Percentiles rank a stretch among this genome's conserved stretches.
phyloP scores from a whole-genome alignment of 148 eudicot genomes.

The Oxyria digyna region DNA sequence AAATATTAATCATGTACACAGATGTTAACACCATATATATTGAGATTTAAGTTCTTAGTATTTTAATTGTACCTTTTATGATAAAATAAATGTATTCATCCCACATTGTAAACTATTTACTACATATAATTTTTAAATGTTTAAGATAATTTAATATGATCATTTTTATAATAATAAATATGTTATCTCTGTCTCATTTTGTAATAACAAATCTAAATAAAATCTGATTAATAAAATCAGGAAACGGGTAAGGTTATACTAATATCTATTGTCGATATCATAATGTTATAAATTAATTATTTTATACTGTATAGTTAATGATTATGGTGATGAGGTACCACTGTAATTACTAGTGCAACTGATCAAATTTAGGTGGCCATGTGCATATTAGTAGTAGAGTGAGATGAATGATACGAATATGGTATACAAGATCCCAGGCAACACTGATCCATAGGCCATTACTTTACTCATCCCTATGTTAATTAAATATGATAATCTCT shows the following conservation, averaged over 20 bases:
- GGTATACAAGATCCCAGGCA: slow-evolving; percentile 36
- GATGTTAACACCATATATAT: too few species aligned
- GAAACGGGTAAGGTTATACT: not conserved
- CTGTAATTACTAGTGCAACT: not conserved
- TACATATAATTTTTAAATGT: not conserved
- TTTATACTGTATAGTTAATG: too few species aligned
- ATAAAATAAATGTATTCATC: not conserved
- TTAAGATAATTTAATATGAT: not conserved
- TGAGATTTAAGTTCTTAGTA: not conserved
- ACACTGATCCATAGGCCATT: slow-evolving; percentile 33
- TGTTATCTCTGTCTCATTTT: too few species aligned
- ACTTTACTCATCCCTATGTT: slow-evolving; percentile 4
- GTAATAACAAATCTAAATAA: too few species aligned
- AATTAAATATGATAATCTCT: not conserved
- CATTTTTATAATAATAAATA: too few species aligned
- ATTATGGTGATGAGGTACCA: not conserved
- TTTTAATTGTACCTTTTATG: not conserved
- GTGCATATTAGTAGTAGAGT: not conserved
- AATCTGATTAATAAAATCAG: not conserved
- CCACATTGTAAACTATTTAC: not conserved
- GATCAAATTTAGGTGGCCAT: not conserved
- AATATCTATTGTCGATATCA: not conserved
- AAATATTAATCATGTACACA: too few species aligned
- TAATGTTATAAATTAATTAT: too few species aligned
- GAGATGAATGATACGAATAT: not conserved